Evolutionary conservation across 2,329 filamentous ascomycete genomes (phyloP).

Genomic region (Colletotrichum tamarilloi): DNA sequence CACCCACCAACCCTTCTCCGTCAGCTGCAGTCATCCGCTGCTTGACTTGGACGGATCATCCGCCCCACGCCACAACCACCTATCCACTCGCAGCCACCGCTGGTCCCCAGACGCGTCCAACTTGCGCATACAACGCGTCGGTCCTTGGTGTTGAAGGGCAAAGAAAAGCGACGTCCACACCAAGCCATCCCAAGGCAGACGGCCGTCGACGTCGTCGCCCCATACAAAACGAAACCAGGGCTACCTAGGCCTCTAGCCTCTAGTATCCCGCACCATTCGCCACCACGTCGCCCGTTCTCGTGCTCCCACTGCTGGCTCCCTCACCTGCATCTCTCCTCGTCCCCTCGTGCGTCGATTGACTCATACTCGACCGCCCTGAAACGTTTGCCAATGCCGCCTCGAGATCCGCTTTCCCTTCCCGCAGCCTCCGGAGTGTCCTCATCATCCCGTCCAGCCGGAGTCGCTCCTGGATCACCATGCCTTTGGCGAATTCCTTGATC

Average conservation of each 20-base stretch:
- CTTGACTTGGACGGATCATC: slow-evolving; percentile 2
- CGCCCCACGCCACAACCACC: slow-evolving; percentile 12
- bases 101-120: slow-evolving; percentile 29
- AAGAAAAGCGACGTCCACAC: slow-evolving; percentile 6
- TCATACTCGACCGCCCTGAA: slow-evolving; percentile 32
- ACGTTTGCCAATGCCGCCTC: slow-evolving; percentile 18
- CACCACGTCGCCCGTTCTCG: slow-evolving; percentile 18
- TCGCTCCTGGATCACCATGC: slow-evolving; percentile 83
- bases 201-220: background rate
- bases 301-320: slow-evolving; percentile 21
- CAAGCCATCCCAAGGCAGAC: slow-evolving; percentile 1
- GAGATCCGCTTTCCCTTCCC: slow-evolving; percentile 40
- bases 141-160: slow-evolving; percentile 33
- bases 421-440: slow-evolving; percentile 77
- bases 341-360: slow-evolving; percentile 29
- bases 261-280: slow-evolving; percentile 26
- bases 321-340: slow-evolving; percentile 26
- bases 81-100: slow-evolving; percentile 19
- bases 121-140: slow-evolving; percentile 33
- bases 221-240: slow-evolving; percentile 1
- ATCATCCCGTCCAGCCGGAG: slow-evolving; percentile 83
- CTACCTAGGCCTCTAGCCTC: background rate
- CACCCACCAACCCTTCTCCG: background rate
- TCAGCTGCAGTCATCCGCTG: slow-evolving; percentile 13
- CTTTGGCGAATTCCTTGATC: slow-evolving; percentile 79